Evolutionary conservation across 768 basidiomycete species (phyloP).

Genomic region (Fomitopsis serialis): DNA sequence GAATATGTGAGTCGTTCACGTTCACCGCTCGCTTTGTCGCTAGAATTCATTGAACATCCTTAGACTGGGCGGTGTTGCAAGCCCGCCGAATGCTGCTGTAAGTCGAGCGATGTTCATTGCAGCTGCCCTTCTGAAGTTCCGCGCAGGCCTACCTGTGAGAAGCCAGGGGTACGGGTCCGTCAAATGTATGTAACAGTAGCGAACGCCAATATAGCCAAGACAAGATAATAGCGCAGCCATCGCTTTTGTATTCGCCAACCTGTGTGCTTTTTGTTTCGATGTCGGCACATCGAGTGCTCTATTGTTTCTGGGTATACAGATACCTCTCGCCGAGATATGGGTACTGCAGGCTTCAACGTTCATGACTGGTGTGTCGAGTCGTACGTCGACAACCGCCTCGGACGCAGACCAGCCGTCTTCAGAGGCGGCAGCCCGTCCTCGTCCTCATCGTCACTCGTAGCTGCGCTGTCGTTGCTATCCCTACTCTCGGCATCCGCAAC

Average conservation of each 20-base stretch:
- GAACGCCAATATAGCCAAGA: background rate
- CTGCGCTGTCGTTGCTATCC: background rate
- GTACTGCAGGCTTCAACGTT: too few species aligned
- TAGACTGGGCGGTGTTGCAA: slow-evolving; percentile 64
- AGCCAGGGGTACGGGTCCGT: too few species aligned
- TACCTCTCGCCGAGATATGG: too few species aligned
- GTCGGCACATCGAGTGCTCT: too few species aligned
- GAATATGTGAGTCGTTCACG: slow-evolving; percentile 46
- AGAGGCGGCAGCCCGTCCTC: slow-evolving; percentile 13
- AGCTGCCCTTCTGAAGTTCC: background rate
- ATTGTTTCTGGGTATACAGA: too few species aligned
- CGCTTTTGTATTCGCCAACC: too few species aligned
- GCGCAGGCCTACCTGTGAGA: background rate
- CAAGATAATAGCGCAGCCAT: too few species aligned
- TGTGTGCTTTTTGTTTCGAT: too few species aligned
- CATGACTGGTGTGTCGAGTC: slow-evolving; percentile 25
- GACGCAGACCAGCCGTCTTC: slow-evolving; percentile 13
- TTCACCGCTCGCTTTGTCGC: background rate
- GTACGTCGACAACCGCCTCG: slow-evolving; percentile 41
- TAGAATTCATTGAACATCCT: slow-evolving; percentile 1
- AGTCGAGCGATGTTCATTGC: slow-evolving; percentile 20
- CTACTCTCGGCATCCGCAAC: background rate
- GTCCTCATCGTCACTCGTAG: slow-evolving; percentile 6
- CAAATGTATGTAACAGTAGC: background rate
- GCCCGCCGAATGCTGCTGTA: slow-evolving; percentile 68